Evolutionary conservation across 768 basidiomycete genomes (phyloP).

Genomic region (Pulveroboletus sp.): DNA sequence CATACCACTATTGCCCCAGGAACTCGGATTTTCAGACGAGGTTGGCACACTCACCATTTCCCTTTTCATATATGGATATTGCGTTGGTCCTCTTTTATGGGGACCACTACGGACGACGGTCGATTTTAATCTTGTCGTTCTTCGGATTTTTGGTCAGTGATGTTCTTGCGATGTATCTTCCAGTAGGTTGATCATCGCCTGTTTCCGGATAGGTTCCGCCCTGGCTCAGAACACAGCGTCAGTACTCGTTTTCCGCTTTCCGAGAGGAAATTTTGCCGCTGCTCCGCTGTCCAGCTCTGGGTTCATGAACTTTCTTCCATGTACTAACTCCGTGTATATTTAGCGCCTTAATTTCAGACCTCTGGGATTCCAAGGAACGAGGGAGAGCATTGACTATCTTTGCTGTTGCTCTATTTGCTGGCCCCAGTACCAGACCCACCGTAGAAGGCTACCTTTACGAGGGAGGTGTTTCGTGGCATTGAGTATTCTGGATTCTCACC

Average conservation of each 20-base stretch:
- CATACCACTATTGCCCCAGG: slow-evolving; percentile 38
- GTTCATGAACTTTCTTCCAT: slow-evolving; percentile 29
- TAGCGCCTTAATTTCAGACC: slow-evolving; percentile 52
- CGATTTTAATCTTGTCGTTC: slow-evolving; percentile 55
- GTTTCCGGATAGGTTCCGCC: slow-evolving; percentile 62
- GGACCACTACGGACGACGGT: slow-evolving; percentile 58
- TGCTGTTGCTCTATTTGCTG: slow-evolving; percentile 62
- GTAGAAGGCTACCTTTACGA: slow-evolving; percentile 43
- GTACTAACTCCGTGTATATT: not conserved
- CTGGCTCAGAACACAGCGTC: slow-evolving; percentile 57
- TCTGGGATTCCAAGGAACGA: slow-evolving; percentile 58
- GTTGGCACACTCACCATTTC: slow-evolving; percentile 54
- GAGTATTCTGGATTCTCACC: slow-evolving; percentile 63
- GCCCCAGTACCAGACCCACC: slow-evolving; percentile 57
- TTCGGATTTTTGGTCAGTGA: slow-evolving; percentile 47
- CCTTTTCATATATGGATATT: slow-evolving; percentile 67
- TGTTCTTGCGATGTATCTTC: not conserved
- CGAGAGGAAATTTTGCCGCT: slow-evolving; percentile 68
- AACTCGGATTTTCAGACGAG: slow-evolving; percentile 49
- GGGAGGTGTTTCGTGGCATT: slow-evolving; percentile 51
- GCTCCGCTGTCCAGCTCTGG: slow-evolving; percentile 68
- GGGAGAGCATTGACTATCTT: slow-evolving; percentile 67
- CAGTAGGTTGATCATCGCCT: not conserved
- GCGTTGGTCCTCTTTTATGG: slow-evolving; percentile 59
- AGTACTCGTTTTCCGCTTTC: slow-evolving; percentile 64